These are phyloP conservation scores for Lizanozyma gosingica DNA, from an alignment of 1,139 yeast species.

Conservation along the genomic window DNA sequence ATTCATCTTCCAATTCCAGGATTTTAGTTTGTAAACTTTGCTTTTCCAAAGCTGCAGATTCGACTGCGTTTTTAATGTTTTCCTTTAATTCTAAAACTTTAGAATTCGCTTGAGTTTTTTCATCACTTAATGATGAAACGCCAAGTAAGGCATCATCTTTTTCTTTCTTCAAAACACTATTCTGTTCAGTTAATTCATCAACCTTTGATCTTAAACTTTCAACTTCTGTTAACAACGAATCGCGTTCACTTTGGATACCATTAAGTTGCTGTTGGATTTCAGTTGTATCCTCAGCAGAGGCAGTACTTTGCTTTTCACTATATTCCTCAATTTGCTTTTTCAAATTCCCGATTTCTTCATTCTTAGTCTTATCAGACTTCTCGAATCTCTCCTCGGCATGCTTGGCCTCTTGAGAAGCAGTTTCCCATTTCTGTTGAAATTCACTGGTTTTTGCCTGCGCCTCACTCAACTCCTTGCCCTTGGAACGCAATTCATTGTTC, in stretches of 20 bases:
- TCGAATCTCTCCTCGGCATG: no score
- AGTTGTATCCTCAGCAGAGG: no score
- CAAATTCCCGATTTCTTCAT: constrained; percentile 12
- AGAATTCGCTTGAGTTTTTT: background rate
- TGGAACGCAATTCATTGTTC: constrained; percentile 39
- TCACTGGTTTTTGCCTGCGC: background rate
- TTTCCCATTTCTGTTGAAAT: background rate
- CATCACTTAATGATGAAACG: background rate
- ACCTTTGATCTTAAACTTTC: constrained; percentile 12
- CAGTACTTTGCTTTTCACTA: background rate
- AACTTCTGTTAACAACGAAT: background rate
- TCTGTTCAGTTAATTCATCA: constrained; percentile 13
- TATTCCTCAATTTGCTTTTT: constrained; percentile 11
- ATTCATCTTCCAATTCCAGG: background rate
- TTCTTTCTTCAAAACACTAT: no score
- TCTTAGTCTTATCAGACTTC: constrained; percentile 1
- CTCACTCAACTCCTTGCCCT: constrained; percentile 22
- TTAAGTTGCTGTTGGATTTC: no score
- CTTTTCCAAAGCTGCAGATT: background rate
- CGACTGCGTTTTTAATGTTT: no score
- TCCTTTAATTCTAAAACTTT: background rate
- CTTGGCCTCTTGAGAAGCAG: background rate
- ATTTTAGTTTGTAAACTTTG: no score
- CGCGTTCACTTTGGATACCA: background rate
- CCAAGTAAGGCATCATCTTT: no score